Base-by-base conservation (phyloP, 2,329 filamentous ascomycete species). In the Talaromyces sp. region DNA sequence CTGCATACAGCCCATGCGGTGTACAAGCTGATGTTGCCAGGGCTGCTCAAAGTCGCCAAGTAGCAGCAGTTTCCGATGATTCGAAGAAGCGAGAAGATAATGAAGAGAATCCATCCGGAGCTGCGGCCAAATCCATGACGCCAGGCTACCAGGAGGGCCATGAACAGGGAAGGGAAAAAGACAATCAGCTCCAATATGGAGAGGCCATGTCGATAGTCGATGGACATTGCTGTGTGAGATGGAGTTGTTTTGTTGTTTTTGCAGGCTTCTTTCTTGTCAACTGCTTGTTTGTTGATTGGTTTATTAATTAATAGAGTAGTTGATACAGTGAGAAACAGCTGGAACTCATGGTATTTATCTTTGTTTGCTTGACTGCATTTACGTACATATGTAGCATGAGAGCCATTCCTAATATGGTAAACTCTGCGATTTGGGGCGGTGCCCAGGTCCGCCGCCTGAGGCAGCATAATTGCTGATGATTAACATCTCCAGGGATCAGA, bases 101-200 rank as follows among this genome's bases (percentile, higher is more conserved):
- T 64, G 4, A 76, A 68, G 56, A 72, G 74, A 26, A 71, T 68
- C 71, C 72, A 76, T 46, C 73, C 72, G 3, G 69, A 67, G 55
- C 71, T 69, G 58, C 64, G 70, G 41, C 64, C 63, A 32, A 71
- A 68, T 4, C 69, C 69, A 51, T 71, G 69, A 10, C 68, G 64
- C 9, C 56, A 56, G 31, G 61, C 60, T 53, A 71, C 61, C 58
- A 64, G 63, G 10, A 68, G 49, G n/a, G 66, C 61, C 19, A 65
- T 24, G 17, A 66, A 49, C 0, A 70, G 32, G 2, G 62, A 52
- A 24, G 68, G 69, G 8, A 62, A 27, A 49, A 69, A 71, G 43
- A 67, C 59, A 38, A 65, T 58, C 27, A 69, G 11, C 55, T 70
- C 64, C 49, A 66, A 56, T 24, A 71, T 66, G 27, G 65, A 64